Base-by-base conservation (phyloP, 2,329 filamentous ascomycete species). In the Helminthosporium solani region DNA sequence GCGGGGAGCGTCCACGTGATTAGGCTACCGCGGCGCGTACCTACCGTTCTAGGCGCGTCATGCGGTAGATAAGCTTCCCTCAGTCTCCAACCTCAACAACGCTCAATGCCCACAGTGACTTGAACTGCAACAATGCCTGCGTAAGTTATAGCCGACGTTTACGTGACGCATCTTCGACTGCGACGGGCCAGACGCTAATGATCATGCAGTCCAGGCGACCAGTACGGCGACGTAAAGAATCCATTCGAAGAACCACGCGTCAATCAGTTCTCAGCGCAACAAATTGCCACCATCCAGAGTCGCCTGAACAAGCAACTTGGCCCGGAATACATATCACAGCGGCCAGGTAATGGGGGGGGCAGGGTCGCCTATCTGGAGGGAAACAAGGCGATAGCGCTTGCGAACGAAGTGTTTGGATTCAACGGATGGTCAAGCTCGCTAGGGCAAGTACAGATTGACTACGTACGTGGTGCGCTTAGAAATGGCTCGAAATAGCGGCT, bases 371-470 rank as follows among this genome's bases (percentile, higher is more conserved):
- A 99, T 71, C 79, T 99, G 41, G 84, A 90, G n/a, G 91, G 90
- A 1, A 92, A 97, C 66, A 99, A 99, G 74, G 91, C 88, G 65
- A 99, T 99, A 68, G 87, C 88, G 47, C 85, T 96, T 42, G 91
- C 91, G 43, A 96, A 96, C 63, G 89, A 96, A 68, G 85, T 96
- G 1, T 96, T 96, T 73, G 91, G 91, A 8, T 96, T 96, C 76
- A 96, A 96, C 72, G 91, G 91, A 60, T 99, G 94, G 94, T 96
- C 89, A 8, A 95, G 89, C 45, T 87, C 87, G n/a, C 94, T 99
- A 49, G 88, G 92, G 65, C 90, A 95, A 65, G 87, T 96, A 30
- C 87, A 95, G 66, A 88, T 97, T 49, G 94, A 99, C 70, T 97
- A 95, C 70, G 89, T 84, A 65, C 53, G 76, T 69, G 31, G 14